A percentile compares a stretch with the other conserved stretches of the same genome.
phyloP scores from a whole-genome alignment of 2,329 filamentous ascomycete genomes.

The Botrytis sinoallii region DNA sequence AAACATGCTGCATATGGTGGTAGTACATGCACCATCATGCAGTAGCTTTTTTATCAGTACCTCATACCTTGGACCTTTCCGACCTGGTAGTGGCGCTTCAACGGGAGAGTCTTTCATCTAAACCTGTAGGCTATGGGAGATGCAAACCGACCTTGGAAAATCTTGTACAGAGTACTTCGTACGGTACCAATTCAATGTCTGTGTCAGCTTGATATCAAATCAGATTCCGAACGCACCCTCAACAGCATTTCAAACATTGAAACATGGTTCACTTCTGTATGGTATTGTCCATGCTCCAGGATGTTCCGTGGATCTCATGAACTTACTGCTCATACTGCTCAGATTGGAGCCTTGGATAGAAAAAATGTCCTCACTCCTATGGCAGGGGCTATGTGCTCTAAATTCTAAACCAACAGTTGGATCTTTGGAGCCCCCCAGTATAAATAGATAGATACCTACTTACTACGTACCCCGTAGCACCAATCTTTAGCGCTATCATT shows the following conservation, averaged over 20 bases:
- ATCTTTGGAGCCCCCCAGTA: neutral
- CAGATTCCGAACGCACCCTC: neutral
- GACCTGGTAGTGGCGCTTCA: neutral
- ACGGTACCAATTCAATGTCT: neutral
- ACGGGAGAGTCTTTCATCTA: neutral
- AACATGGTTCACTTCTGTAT: neutral
- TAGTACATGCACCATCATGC: neutral
- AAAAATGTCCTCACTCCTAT: neutral
- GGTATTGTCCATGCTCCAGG: neutral
- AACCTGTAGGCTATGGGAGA: neutral
- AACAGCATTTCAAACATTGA: conserved; percentile 2
- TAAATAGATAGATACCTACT: neutral
- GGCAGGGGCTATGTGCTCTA: neutral
- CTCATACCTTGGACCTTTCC: neutral
- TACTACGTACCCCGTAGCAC: neutral
- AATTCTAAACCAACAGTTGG: neutral
- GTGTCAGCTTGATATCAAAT: neutral
- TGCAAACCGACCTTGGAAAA: neutral
- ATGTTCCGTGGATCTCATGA: neutral
- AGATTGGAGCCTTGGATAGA: neutral
- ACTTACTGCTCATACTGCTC: neutral
- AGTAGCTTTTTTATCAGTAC: neutral
- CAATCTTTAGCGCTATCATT: conserved; percentile 3
- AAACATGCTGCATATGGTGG: conserved; percentile 2
- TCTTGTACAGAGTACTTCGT: neutral